Evolutionary conservation across 1,139 yeast species (phyloP).

Genomic region (Blastobotrys serpentis): DNA sequence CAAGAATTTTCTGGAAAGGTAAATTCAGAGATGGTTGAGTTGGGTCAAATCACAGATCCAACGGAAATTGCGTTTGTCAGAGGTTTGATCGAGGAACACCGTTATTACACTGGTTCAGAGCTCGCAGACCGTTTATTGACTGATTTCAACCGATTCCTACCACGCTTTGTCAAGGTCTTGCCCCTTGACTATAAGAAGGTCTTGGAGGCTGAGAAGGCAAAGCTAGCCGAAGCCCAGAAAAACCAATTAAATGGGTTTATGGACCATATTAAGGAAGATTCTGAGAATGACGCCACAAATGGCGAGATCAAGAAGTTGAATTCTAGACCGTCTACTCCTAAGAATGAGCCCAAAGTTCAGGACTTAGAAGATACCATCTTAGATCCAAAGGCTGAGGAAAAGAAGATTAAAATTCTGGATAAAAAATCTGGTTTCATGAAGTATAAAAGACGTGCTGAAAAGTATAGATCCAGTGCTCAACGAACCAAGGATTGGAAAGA

Average conservation of each 20-base stretch:
- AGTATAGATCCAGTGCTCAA: slow-evolving; percentile 71
- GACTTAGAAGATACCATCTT: slow-evolving; percentile 88
- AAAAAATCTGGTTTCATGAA: slow-evolving; percentile 90
- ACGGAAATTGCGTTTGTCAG: slow-evolving; percentile 92
- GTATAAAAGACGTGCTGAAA: slow-evolving; percentile 85
- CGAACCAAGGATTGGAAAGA: slow-evolving; percentile 94
- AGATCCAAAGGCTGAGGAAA: slow-evolving; percentile 63
- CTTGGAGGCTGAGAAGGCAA: slow-evolving; percentile 71
- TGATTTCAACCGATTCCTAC: slow-evolving; percentile 85
- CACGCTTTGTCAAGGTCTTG: slow-evolving; percentile 88
- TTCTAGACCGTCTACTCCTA: slow-evolving; percentile 17
- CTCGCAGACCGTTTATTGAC: slow-evolving; percentile 79
- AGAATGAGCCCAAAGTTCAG: slow-evolving; percentile 75
- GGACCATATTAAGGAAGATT: slow-evolving; percentile 71
- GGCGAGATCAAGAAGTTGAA: slow-evolving; percentile 56
- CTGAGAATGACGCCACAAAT: slow-evolving; percentile 82
- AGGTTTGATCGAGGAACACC: slow-evolving; percentile 91
- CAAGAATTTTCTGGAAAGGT: slow-evolving; percentile 84
- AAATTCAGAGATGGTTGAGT: slow-evolving; percentile 78
- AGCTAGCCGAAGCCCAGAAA: slow-evolving; percentile 63
- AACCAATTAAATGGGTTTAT: slow-evolving; percentile 51
- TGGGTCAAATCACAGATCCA: slow-evolving; percentile 76
- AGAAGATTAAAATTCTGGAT: slow-evolving; percentile 63
- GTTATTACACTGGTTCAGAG: slow-evolving; percentile 90
- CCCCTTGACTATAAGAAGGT: slow-evolving; percentile 92